These are phyloP conservation scores for Candida tunisiensis DNA, from an alignment of 1,139 yeast species.

Conservation along the genomic window DNA sequence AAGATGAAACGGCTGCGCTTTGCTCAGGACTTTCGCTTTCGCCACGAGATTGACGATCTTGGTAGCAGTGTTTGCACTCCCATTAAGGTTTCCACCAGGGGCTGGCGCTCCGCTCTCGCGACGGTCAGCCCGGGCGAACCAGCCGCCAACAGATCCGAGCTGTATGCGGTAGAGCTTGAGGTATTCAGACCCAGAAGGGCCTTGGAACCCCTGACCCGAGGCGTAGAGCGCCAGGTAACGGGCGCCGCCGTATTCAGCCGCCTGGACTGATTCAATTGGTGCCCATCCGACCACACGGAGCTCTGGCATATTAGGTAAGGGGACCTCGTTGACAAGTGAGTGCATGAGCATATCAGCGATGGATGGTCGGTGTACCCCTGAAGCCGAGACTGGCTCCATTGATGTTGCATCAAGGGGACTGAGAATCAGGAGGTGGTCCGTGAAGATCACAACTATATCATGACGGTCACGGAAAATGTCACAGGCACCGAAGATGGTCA, in stretches of 20 bases:
- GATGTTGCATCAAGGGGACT: conserved; percentile 19
- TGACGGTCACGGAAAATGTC: conserved; percentile 22
- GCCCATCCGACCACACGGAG: conserved; percentile 59
- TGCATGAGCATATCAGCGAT: conserved; percentile 78
- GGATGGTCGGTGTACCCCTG: conserved; percentile 36
- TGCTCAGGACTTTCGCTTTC: conserved; percentile 64
- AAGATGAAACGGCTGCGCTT: conserved; percentile 73
- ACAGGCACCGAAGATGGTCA: conserved; percentile 54
- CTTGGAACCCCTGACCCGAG: neutral
- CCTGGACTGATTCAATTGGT: conserved; percentile 31
- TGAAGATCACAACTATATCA: conserved; percentile 57
- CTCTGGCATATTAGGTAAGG: conserved; percentile 45
- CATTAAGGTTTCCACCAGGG: conserved; percentile 1
- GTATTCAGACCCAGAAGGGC: conserved; percentile 3
- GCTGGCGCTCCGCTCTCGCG: no score
- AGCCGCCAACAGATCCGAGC: no score
- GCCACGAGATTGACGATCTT: conserved; percentile 49
- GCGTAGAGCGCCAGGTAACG: conserved; percentile 7
- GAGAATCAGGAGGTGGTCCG: conserved; percentile 58
- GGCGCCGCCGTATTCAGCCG: conserved; percentile 12
- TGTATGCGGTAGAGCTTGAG: conserved; percentile 2
- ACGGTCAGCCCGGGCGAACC: no score
- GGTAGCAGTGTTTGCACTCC: conserved; percentile 13
- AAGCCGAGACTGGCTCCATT: conserved; percentile 11
- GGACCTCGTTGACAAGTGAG: conserved; percentile 72